These are phyloP conservation scores for Collybia mongolica DNA, from an alignment of 768 basidiomycete species.

Conservation along the genomic window DNA sequence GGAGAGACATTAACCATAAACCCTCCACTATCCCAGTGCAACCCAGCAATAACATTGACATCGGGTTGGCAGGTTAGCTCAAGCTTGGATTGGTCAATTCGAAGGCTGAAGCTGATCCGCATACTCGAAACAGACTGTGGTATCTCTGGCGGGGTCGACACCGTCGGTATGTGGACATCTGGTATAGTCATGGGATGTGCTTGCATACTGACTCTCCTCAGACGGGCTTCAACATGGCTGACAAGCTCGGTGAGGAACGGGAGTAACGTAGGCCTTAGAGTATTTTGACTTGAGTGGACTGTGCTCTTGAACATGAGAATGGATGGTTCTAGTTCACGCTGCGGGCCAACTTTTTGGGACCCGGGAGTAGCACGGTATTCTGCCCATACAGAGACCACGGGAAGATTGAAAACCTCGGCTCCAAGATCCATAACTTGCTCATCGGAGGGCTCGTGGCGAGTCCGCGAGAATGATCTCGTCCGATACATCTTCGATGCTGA, in stretches of 20 bases:
- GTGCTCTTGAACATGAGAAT: slow-evolving; percentile 80
- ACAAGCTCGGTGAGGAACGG: slow-evolving; percentile 83
- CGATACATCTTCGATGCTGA: slow-evolving; percentile 38
- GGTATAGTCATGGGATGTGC: slow-evolving; percentile 13
- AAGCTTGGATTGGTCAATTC: slow-evolving; percentile 87
- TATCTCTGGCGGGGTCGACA: slow-evolving; percentile 11
- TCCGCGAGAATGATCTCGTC: slow-evolving; percentile 32
- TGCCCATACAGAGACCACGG: slow-evolving; percentile 77
- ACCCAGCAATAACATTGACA: slow-evolving; percentile 85
- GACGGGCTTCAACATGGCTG: slow-evolving; percentile 64
- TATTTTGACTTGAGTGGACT: slow-evolving; percentile 89
- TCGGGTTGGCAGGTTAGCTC: slow-evolving; percentile 88
- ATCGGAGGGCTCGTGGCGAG: slow-evolving; percentile 43
- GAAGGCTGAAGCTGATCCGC: slow-evolving; percentile 82
- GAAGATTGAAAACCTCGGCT: slow-evolving; percentile 70
- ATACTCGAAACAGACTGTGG: slow-evolving; percentile 44
- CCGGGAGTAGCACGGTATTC: slow-evolving; percentile 70
- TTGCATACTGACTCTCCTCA: slow-evolving; percentile 51
- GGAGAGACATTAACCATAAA: slow-evolving; percentile 81
- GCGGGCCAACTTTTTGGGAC: slow-evolving; percentile 31
- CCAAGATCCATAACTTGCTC: slow-evolving; percentile 51
- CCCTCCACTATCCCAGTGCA: slow-evolving; percentile 94
- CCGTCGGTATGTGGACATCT: slow-evolving; percentile 8
- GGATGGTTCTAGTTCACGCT: slow-evolving; percentile 45
- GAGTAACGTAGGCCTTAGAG: slow-evolving; percentile 75